Conservation (phyloP, 257 asterid species). For the Nicotiana attenuata region DNA sequence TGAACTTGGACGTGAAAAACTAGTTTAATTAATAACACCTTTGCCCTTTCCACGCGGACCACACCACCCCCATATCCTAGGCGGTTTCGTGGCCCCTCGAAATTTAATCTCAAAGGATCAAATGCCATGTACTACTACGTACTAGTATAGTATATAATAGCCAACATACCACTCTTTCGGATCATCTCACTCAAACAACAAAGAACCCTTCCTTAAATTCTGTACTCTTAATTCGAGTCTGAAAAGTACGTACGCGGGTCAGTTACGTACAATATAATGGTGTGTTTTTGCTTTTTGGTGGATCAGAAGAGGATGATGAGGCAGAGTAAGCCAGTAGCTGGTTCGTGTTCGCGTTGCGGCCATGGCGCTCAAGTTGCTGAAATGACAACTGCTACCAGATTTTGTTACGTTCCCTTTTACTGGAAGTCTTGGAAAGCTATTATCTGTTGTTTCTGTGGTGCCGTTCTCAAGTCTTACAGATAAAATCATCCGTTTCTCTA, state of each 20-base stretch:
- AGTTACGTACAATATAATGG: conserved; percentile 25
- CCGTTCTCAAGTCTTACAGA: conserved; percentile 58
- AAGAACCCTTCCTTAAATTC: neutral
- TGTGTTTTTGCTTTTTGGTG: conserved; percentile 76
- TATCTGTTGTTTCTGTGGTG: conserved; percentile 61
- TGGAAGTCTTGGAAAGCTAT: conserved; percentile 79
- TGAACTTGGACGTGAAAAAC: neutral
- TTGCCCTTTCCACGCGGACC: neutral
- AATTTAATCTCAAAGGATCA: neutral
- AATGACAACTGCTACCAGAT: conserved; percentile 67
- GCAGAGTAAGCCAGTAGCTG: conserved; percentile 68
- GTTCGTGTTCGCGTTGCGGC: conserved; percentile 70
- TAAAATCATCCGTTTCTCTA: neutral
- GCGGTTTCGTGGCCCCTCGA: neutral
- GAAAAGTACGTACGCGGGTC: neutral
- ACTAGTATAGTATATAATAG: neutral
- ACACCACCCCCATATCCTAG: neutral
- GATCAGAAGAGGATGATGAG: conserved; percentile 61
- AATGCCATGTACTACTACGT: neutral
- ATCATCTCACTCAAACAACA: neutral
- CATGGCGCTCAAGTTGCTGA: conserved; percentile 67
- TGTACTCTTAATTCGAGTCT: neutral
- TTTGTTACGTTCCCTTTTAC: conserved; percentile 64
- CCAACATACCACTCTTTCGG: neutral
- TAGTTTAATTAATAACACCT: neutral